These are phyloP conservation scores for Cutaneotrichosporon daszewskae DNA, from an alignment of 1,284 basidiomycete genomes.

Conservation along the genomic window DNA sequence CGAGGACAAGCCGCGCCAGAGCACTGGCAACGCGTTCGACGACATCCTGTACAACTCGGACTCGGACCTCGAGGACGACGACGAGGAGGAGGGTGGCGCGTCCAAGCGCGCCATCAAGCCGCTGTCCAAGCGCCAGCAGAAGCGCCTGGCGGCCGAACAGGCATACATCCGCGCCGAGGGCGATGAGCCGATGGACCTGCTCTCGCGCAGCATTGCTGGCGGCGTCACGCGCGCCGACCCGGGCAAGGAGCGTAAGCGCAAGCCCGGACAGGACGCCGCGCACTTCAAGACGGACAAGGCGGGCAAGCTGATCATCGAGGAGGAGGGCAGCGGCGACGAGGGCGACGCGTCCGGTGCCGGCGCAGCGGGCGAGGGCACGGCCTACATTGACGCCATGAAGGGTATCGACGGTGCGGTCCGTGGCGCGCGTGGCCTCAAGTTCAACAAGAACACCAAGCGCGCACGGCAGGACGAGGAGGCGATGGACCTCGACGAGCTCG, in stretches of 20 bases:
- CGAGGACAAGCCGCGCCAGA: slow-evolving; percentile 50
- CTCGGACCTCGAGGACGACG: slow-evolving; percentile 71
- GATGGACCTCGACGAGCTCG: slow-evolving; percentile 57
- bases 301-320: slow-evolving; percentile 85
- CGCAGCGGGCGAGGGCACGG: slow-evolving; percentile 65
- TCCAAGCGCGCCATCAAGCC: slow-evolving; percentile 33
- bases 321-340: slow-evolving; percentile 52
- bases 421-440: slow-evolving; percentile 80
- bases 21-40: slow-evolving; percentile 82
- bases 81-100: slow-evolving; percentile 55
- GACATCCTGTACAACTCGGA: slow-evolving; percentile 93
- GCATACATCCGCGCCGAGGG: slow-evolving; percentile 72
- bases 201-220: slow-evolving; percentile 69
- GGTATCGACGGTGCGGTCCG: slow-evolving; percentile 78
- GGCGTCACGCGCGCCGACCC: slow-evolving; percentile 58
- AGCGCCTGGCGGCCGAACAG: slow-evolving; percentile 29
- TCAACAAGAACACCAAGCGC: slow-evolving; percentile 95
- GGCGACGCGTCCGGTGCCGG: slow-evolving; percentile 38
- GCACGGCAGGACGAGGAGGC: slow-evolving; percentile 57
- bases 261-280: slow-evolving; percentile 78
- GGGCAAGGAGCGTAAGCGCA: slow-evolving; percentile 47
- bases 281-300: slow-evolving; percentile 82
- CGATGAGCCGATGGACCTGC: slow-evolving; percentile 91
- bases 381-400: slow-evolving; percentile 76
- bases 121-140: slow-evolving; percentile 23